Evolutionary conservation across 257 asterid species (phyloP), one percentile per base, ranked within the genome.

Genomic region (Henckelia pumila): DNA sequence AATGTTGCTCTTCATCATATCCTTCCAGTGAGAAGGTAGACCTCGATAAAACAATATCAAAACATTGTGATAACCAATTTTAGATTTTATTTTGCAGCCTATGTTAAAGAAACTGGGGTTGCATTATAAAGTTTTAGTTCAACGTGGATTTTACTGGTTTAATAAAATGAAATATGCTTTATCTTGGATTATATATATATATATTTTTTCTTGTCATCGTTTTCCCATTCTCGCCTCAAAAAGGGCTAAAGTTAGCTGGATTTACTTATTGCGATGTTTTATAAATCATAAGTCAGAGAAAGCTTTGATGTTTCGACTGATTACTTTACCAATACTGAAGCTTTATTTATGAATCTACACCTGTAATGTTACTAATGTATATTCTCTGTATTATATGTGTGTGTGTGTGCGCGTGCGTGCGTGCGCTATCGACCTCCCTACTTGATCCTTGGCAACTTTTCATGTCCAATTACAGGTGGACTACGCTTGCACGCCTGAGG

Each of bases 401-500:
- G 7, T 58, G 47, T 6, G 66, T 56, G 66, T 59, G 59, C n/a
- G n/a, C n/a, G n/a, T n/a, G n/a, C n/a, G n/a, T n/a, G n/a, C n/a
- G n/a, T n/a, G n/a, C n/a, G n/a, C n/a, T n/a, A 6, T 63, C 35
- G 13, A 64, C 59, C 33, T 64, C 66, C 6, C 64, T 44, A 33
- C 55, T 68, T 11, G 60, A 68, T 56, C 58, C 47, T 68, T 59
- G 30, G 23, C 35, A 22, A 17, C 35, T 3, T 65, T 33, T 60
- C 26, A 1, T 40, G 49, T 73, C 67, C 60, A 61, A 52, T 21
- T 57, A 23, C 75, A 82, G 84, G 86, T 82, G 71, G 86, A 82
- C 74, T 82, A 82, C 55, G 84, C 70, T 14, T 82, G 86, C 80
- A 82, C 86, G 3, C 84, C 86, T 50, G 86, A 82, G 76, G 86